These are phyloP conservation scores for Calocera cornea DNA, from an alignment of 768 basidiomycete genomes.

Conservation along the genomic window DNA sequence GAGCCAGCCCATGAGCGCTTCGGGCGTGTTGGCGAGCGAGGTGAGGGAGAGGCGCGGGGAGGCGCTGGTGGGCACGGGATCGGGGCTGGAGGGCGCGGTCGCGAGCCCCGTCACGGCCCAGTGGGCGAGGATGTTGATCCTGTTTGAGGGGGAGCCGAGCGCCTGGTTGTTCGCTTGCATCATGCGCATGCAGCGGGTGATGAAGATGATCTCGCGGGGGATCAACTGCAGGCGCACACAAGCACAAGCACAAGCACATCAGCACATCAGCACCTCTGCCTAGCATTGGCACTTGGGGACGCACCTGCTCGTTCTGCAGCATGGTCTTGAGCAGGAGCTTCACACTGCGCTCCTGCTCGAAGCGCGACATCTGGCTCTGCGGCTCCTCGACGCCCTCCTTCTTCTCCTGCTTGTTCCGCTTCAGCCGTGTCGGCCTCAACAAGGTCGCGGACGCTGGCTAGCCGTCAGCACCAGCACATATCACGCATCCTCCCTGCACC, in stretches of 20 bases:
- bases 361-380: neutral
- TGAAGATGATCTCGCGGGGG: slow-evolving; percentile 30
- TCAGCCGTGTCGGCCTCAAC: neutral
- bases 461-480: too few relatives aligned
- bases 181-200: slow-evolving; percentile 29
- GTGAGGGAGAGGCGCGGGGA: slow-evolving; percentile 39
- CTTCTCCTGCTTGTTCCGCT: neutral
- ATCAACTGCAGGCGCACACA: slow-evolving; percentile 31
- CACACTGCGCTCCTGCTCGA: slow-evolving; percentile 15
- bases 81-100: neutral
- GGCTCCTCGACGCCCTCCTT: neutral
- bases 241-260: too few relatives aligned
- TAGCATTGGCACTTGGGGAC: neutral
- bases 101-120: slow-evolving; percentile 36
- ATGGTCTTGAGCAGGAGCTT: slow-evolving; percentile 18
- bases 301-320: slow-evolving; percentile 18
- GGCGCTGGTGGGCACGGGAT: neutral
- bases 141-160: slow-evolving; percentile 75
- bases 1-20: slow-evolving; percentile 31
- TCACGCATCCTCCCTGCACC: too few relatives aligned
- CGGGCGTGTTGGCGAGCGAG: slow-evolving; percentile 25
- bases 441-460: neutral
- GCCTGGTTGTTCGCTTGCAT: slow-evolving; percentile 62
- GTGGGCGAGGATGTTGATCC: slow-evolving; percentile 76
- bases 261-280: neutral